phyloP scores from a whole-genome alignment of 2,329 filamentous ascomycete genomes.

The Pleochaeta shiraiana region DNA sequence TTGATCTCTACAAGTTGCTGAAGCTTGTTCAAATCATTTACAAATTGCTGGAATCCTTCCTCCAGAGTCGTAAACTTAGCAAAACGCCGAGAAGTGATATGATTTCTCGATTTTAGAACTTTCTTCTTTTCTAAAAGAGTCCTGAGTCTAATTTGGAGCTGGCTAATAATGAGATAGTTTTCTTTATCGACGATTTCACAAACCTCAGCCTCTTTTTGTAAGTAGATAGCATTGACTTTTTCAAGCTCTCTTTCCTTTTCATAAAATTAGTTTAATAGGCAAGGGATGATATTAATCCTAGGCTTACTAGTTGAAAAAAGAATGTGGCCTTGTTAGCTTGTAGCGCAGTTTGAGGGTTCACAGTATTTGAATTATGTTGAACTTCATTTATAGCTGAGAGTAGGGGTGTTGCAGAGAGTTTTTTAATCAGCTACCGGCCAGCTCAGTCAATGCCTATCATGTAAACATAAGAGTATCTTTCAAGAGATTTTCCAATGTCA shows the following conservation, averaged over 20 bases:
- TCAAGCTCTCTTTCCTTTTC: slow-evolving; percentile 83
- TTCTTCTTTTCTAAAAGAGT: slow-evolving; percentile 91
- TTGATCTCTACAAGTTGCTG: slow-evolving; percentile 99
- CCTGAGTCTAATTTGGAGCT: slow-evolving; percentile 86
- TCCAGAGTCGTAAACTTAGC: slow-evolving; percentile 88
- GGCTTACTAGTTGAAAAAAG: slow-evolving; percentile 85
- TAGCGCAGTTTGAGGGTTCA: slow-evolving; percentile 69
- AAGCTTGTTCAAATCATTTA: slow-evolving; percentile 88
- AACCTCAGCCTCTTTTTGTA: slow-evolving; percentile 97
- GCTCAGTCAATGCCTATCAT: neutral
- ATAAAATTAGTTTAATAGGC: slow-evolving; percentile 21
- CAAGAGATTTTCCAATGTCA: neutral
- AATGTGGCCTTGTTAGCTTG: slow-evolving; percentile 98
- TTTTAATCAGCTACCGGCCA: slow-evolving; percentile 75
- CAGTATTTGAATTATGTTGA: slow-evolving; percentile 24
- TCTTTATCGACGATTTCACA: slow-evolving; percentile 15
- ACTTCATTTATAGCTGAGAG: slow-evolving; percentile 53
- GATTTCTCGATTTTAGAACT: slow-evolving; percentile 58
- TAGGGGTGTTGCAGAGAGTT: slow-evolving; percentile 77
- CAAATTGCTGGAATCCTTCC: slow-evolving; percentile 94
- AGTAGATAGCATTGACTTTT: slow-evolving; percentile 94
- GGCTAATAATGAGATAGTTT: slow-evolving; percentile 7
- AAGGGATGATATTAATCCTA: too few species aligned
- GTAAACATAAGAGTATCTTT: neutral
- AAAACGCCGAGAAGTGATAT: slow-evolving; percentile 63